Conservation (phyloP, 1,139 yeast species). For the Taiozyma sp. region DNA sequence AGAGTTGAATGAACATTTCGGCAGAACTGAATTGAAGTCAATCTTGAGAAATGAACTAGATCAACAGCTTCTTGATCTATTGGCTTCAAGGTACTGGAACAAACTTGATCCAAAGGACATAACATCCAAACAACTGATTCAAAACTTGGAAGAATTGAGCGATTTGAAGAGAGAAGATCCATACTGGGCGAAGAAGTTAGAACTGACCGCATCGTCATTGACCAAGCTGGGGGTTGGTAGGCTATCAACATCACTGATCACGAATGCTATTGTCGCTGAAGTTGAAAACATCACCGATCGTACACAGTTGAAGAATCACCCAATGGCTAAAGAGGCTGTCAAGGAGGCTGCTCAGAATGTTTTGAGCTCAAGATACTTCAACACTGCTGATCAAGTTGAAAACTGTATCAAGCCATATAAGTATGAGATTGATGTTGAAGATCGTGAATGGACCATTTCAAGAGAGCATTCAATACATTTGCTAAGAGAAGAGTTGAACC, state of each 20-base stretch:
- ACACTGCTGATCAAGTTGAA: conserved; percentile 98
- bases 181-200: conserved; percentile 87
- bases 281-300: conserved; percentile 67
- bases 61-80: conserved; percentile 77
- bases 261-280: conserved; percentile 75
- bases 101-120: conserved; percentile 15
- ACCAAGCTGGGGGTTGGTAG: conserved; percentile 95
- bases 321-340: conserved; percentile 76
- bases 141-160: conserved; percentile 48
- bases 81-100: conserved; percentile 94
- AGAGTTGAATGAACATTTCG: conserved; percentile 78
- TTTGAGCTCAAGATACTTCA: conserved; percentile 70
- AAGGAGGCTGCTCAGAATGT: conserved; percentile 83
- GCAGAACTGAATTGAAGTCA: conserved; percentile 76
- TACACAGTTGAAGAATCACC: conserved; percentile 80
- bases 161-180: conserved; percentile 58
- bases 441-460: conserved; percentile 85
- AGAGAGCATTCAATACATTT: conserved; percentile 73
- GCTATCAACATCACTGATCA: conserved; percentile 75
- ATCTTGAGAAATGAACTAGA: conserved; percentile 82
- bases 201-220: conserved; percentile 73
- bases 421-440: conserved; percentile 94
- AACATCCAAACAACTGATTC: conserved; percentile 25
- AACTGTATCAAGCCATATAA: conserved; percentile 97
- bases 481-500: conserved; percentile 79